phyloP scores from a whole-genome alignment of 768 basidiomycete species.

The Lentinula aciculospora region DNA sequence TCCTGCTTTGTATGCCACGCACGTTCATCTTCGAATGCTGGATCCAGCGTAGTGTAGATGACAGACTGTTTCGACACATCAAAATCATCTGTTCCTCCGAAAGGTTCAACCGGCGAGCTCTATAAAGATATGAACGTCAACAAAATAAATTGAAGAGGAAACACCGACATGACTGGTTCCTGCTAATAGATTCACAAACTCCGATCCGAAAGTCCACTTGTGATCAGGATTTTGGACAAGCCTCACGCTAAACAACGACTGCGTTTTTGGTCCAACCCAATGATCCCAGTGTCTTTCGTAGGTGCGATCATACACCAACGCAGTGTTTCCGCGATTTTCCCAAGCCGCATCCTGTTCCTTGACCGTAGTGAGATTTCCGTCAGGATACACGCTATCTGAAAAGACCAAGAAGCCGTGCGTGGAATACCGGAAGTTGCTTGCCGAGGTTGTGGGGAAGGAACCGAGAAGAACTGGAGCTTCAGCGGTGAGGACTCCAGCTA shows the following conservation, averaged over 20 bases:
- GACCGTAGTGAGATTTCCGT: constrained; percentile 66
- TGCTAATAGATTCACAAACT: constrained; percentile 55
- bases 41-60: constrained; percentile 84
- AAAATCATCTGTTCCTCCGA: constrained; percentile 81
- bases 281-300: constrained; percentile 76
- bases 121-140: constrained; percentile 19
- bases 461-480: constrained; percentile 47
- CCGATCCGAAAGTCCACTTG: constrained; percentile 47
- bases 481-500: constrained; percentile 23
- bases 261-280: constrained; percentile 69
- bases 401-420: constrained; percentile 67
- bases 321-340: constrained; percentile 68
- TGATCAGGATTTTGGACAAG: constrained; percentile 41
- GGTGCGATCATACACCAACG: constrained; percentile 61
- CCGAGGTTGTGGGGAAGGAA: constrained; percentile 61
- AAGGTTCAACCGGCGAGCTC: constrained; percentile 78
- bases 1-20: constrained; percentile 91
- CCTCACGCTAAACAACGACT: constrained; percentile 66
- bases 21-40: constrained; percentile 46
- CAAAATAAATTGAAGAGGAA: not conserved
- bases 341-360: constrained; percentile 66
- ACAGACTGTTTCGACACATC: constrained; percentile 66
- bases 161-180: constrained; percentile 64
- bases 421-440: constrained; percentile 67
- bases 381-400: constrained; percentile 75